Evolutionary conservation across 1,139 yeast species (phyloP), one percentile per base, ranked within the genome.

Genomic region (Blastobotrys malaysiensis): DNA sequence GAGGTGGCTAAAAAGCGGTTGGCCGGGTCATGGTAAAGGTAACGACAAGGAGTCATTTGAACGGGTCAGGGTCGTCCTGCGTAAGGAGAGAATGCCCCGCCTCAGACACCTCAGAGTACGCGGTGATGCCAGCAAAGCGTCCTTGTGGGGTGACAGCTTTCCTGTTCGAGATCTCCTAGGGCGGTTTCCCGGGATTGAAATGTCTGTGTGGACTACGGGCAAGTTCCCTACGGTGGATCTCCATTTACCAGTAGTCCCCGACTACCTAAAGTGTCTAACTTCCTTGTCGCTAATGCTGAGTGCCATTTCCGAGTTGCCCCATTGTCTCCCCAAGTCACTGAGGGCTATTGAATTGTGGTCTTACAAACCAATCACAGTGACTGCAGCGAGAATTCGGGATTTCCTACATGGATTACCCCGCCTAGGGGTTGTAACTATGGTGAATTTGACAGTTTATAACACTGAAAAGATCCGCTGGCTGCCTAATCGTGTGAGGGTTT

Each of bases 371-470:
- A n/a, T 39, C 18, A 36, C 36, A 9, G 5, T 48, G 7, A 16
- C 22, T 20, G 50, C 50, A 7, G 19, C n/a, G 14, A 11, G 3
- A 14, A 14, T 36, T n/a, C 36, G 21, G 13, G 46, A 31, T 1
- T 9, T 19, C 4, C 9, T 44, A 1, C 26, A 14, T 16, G 46
- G 9, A 13, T 14, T 46, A 6, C 43, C 20, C 13, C 43, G 21
- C 14, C 22, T 51, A n/a, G 19, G 5, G 11, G 53, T 26, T n/a
- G 9, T 52, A 7, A 45, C 46, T 9, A 22, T 45, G 26, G 27
- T 31, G 4, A 52, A 52, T 19, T 22, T 52, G 5, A 48, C 52
- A 43, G 16, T 52, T 20, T 31, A 21, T 43, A 52, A 52, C 36
- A 19, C 46, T 1, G n/a, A 48, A 18, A 44, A 48, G 14, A 45